Conservation (phyloP, 2,329 filamentous ascomycete genomes). For the Helotiales sp. region DNA sequence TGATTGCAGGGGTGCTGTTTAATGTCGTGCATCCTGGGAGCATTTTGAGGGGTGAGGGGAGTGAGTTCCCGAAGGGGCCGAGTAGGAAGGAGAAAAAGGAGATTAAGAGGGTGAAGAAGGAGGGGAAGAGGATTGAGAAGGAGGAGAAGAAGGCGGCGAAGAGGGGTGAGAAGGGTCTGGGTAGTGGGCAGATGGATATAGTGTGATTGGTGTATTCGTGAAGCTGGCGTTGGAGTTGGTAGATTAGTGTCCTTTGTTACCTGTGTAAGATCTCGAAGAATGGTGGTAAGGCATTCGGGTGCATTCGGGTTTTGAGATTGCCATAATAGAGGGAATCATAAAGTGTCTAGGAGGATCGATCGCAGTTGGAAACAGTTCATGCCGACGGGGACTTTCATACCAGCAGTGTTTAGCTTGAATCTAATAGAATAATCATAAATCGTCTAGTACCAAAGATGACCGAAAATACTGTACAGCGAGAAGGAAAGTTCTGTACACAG, state of each 20-base stretch:
- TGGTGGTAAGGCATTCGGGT: too few species aligned
- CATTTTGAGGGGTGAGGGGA: constrained; percentile 51
- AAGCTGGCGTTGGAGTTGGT: background rate
- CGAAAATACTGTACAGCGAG: background rate
- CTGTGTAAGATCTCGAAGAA: background rate
- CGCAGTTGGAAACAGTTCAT: too few species aligned
- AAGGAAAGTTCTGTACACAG: background rate
- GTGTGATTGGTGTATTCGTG: background rate
- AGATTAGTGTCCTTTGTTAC: background rate
- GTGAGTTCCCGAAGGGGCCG: constrained; percentile 50
- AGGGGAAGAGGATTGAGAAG: constrained; percentile 35
- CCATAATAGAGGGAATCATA: background rate
- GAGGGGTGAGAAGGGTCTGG: background rate
- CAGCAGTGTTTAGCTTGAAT: background rate
- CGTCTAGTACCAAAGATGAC: background rate
- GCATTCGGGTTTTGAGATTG: too few species aligned
- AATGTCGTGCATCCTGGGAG: constrained; percentile 55
- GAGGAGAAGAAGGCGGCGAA: constrained; percentile 3
- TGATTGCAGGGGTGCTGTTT: constrained; percentile 50
- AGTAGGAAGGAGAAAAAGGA: constrained; percentile 52
- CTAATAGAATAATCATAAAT: background rate
- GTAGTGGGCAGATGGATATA: background rate
- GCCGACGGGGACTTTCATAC: background rate
- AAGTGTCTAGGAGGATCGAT: too few species aligned
- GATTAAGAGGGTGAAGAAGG: constrained; percentile 40